Percentiles rank a stretch among this genome's conserved stretches.
Evolutionary conservation across 108 stramenopile species (phyloP).

Genomic region (Cyclotella choctawhatcheeana): DNA sequence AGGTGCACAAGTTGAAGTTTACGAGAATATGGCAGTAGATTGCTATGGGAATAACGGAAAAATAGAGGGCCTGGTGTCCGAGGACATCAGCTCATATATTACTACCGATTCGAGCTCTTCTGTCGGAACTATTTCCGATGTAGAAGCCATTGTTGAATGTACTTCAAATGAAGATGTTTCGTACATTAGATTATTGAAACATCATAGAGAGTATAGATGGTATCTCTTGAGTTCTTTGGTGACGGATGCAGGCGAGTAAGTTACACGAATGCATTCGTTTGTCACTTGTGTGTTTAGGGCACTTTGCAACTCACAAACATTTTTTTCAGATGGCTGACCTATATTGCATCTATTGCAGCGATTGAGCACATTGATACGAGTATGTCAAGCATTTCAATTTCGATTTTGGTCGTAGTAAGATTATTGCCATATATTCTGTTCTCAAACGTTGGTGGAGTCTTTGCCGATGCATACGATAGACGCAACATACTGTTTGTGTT

Average conservation of each 20-base stretch:
- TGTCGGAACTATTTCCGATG: too few species aligned
- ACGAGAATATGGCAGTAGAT: too few species aligned
- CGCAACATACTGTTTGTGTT: slow-evolving; percentile 59
- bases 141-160: neutral
- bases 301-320: too few species aligned
- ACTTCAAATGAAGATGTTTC: slow-evolving; percentile 15
- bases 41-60: too few species aligned
- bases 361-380: slow-evolving; percentile 37
- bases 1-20: too few species aligned
- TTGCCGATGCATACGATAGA: slow-evolving; percentile 74
- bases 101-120: too few species aligned
- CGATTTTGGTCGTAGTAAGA: slow-evolving; percentile 62
- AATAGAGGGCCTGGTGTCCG: too few species aligned
- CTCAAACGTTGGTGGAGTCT: slow-evolving; percentile 62
- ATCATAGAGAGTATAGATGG: slow-evolving; percentile 54
- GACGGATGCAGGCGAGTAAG: slow-evolving; percentile 72
- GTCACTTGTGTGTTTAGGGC: neutral
- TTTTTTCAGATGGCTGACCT: slow-evolving; percentile 38
- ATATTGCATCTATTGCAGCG: slow-evolving; percentile 40
- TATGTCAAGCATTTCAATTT: slow-evolving; percentile 56
- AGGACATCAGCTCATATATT: too few species aligned
- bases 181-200: slow-evolving; percentile 45
- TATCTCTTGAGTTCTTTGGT: slow-evolving; percentile 61
- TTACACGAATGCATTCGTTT: neutral
- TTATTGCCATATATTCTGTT: slow-evolving; percentile 70